Base-by-base conservation (phyloP, 768 basidiomycete species). In the Kondoa subrosea region DNA sequence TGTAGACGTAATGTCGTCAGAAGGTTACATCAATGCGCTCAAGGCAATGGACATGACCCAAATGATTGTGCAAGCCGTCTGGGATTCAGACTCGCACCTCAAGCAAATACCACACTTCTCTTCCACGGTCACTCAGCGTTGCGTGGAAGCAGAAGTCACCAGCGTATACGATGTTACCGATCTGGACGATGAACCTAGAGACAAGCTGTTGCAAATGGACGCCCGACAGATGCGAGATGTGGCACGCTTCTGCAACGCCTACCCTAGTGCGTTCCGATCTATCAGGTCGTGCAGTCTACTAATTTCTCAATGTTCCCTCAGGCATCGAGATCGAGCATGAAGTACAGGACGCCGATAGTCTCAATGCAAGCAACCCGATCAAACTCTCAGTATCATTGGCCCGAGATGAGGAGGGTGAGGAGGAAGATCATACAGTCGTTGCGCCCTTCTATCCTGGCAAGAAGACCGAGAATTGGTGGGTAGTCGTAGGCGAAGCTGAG, bases 141-240 rank as follows among this genome's bases (percentile, higher is more conserved):
- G 91, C 80, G 87, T 87, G 75, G 83, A 81, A 0, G 87, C 85
- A 4, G 83, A 83, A 4, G 80, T 95, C 66, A 89, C 90, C 69
- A 87, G 88, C 0, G 91, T 99, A 0, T 95, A 96, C 76, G 95
- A 97, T 75, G 82, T 97, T 70, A 95, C 96, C 89, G 95, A 97
- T 76, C 85, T 97, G 85, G 95, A 97, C 75, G 93, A 96, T 73
- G 87, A 88, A 68, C 82, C 88, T 74, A 83, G 95, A 34, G 88
- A 84, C 67, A 80, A 84, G 66, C 78, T 96, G 27, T 78, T 97
- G 31, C 84, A 86, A 74, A 91, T 99, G 89, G 84, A 85, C 66
- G 80, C 85, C 1, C 79, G 81, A 50, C 88, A 95, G 76, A 89
- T 97, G 90, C 87, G 84, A 70, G 91, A 89, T 73, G 91, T 97